Base-by-base conservation (phyloP, 495 filamentous ascomycete genomes). In the Hamigera avellanea region DNA sequence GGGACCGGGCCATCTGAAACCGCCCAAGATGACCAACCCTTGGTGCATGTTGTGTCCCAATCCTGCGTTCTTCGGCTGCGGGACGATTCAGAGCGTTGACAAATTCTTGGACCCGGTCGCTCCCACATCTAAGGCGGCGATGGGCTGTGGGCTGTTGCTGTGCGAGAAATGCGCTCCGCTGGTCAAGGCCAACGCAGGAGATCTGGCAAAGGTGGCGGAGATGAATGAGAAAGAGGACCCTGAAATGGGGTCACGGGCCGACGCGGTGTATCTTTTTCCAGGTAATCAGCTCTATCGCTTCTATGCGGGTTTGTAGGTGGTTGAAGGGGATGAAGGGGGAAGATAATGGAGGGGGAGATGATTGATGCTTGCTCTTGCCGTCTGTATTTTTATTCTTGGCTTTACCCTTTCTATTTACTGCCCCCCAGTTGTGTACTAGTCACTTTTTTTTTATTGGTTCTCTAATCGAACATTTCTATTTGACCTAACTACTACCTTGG, bases 41-140 rank as follows among this genome's bases (percentile, higher is more conserved):
- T 70, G 62, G 58, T 68, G 66, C 43, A 54, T 48, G 9, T 32
- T 70, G 7, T 70, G 66, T 29, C 53, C 56, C 7, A 41, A 40
- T 8, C 54, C 62, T 9, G 66, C 64, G 1, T 49, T 52, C 8
- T 61, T 54, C 30, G 44, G 45, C 26, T 64, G 63, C 32, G 42
- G 36, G 12, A 39, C 48, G 3, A 31, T 27, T 3, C 46, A 54
- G 32, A 32, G 16, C 1, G 14, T 40, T 3, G 43, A 41, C 16
- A 43, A 29, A 17, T 40, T 44, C 12, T 42, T 42, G 17, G 39
- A 50, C 9, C 19, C 35, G 0, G 42, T 43, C 9, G 26, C 40
- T 10, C 15, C 34, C 13, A 39, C 27, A 1, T 43, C 36, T 0
- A 15, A 15, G 12, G 41, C 45, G n/a, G 34, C 31, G 19, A 14